Conservation (phyloP, 2,329 filamentous ascomycete genomes). For the Grosmannia huntii region DNA sequence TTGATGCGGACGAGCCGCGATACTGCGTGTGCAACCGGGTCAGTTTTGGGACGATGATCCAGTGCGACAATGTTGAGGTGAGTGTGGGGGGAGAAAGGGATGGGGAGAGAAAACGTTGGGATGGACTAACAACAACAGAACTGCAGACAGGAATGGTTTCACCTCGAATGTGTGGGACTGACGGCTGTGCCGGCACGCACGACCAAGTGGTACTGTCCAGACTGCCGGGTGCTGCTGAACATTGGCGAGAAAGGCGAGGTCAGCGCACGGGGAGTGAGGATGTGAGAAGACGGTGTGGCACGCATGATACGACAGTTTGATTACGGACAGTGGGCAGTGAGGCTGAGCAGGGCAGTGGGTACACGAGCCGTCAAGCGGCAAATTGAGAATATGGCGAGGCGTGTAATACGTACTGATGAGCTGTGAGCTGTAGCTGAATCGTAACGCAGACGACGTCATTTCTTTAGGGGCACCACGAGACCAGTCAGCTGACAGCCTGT, state of each 20-base stretch:
- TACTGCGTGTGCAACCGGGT: constrained; percentile 73
- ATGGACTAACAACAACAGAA: constrained; percentile 27
- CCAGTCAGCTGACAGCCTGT: not conserved
- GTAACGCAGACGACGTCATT: no score
- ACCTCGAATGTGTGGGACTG: constrained; percentile 63
- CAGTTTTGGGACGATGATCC: constrained; percentile 73
- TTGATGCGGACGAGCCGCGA: constrained; percentile 61
- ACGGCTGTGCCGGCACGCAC: constrained; percentile 55
- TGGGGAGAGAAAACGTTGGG: not conserved
- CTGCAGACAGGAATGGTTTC: constrained; percentile 78
- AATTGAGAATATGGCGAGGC: no score
- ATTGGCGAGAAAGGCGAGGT: constrained; percentile 53
- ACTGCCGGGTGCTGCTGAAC: constrained; percentile 52
- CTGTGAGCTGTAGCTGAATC: no score
- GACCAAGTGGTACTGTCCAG: constrained; percentile 75
- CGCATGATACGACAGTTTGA: no score
- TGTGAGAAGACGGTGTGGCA: constrained; percentile 14
- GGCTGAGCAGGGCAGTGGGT: no score
- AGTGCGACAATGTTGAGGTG: constrained; percentile 67
- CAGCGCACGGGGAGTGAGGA: constrained; percentile 42
- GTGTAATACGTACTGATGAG: no score
- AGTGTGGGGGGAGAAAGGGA: constrained; percentile 20
- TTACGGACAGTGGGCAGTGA: no score
- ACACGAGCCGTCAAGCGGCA: no score
- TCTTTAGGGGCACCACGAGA: no score